Evolutionary conservation across 441 rosid species (phyloP).

Genomic region (Manihot esculenta): DNA sequence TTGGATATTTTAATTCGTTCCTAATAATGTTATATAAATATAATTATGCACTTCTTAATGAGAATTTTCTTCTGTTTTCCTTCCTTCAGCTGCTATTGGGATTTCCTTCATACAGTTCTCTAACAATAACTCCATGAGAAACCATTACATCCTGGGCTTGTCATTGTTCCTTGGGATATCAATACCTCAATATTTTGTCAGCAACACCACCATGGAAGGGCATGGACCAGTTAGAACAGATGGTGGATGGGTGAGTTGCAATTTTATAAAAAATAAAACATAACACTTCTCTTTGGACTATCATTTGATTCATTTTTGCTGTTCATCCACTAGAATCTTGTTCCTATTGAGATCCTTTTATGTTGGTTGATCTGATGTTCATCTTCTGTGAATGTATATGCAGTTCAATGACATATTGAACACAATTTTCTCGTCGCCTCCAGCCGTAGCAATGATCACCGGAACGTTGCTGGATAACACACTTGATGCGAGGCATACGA

Average conservation of each 20-base stretch:
- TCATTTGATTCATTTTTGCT: neutral
- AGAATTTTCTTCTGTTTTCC: neutral
- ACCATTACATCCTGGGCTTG: constrained; percentile 76
- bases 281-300: neutral
- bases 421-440: constrained; percentile 83
- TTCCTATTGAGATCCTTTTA: neutral
- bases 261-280: too few species aligned
- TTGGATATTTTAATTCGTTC: neutral
- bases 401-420: constrained; percentile 91
- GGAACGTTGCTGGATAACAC: constrained; percentile 84
- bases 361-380: neutral
- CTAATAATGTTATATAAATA: neutral
- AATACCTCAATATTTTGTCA: constrained; percentile 69
- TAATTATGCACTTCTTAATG: constrained; percentile 3
- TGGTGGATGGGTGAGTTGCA: constrained; percentile 84
- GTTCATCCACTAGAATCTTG: constrained; percentile 3
- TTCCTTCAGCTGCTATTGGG: constrained; percentile 67
- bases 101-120: constrained; percentile 84
- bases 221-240: constrained; percentile 74
- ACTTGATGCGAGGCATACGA: constrained; percentile 42
- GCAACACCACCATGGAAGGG: constrained; percentile 46
- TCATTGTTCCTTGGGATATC: constrained; percentile 85
- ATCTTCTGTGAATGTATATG: constrained; percentile 22
- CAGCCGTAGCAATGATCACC: constrained; percentile 63
- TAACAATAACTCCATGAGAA: constrained; percentile 81